Conservation (phyloP, 192 early-diverging fungal species). For the Coemansia erecta region DNA sequence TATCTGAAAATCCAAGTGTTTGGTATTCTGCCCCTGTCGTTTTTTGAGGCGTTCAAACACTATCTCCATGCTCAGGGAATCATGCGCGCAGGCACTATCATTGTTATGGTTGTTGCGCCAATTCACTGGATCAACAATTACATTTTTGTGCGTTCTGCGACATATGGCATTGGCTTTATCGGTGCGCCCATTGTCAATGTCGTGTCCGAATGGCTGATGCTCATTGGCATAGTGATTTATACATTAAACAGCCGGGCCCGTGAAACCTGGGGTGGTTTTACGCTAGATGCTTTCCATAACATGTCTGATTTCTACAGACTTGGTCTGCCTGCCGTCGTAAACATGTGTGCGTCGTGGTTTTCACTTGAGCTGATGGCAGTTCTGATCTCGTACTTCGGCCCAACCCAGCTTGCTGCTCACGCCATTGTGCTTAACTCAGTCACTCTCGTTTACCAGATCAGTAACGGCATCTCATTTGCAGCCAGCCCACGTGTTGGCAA, state of each 20-base stretch:
- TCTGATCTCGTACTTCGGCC: slow-evolving; percentile 69
- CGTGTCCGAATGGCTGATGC: slow-evolving; percentile 65
- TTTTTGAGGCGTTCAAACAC: slow-evolving; percentile 75
- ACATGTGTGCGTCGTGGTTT: slow-evolving; percentile 78
- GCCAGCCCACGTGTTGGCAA: slow-evolving; percentile 73
- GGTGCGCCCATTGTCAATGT: slow-evolving; percentile 76
- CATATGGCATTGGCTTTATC: slow-evolving; percentile 60
- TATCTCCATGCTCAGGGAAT: slow-evolving; percentile 76
- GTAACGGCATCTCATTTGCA: slow-evolving; percentile 68
- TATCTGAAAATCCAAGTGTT: slow-evolving; percentile 63
- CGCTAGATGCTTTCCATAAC: slow-evolving; percentile 57
- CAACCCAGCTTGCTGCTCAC: slow-evolving; percentile 69
- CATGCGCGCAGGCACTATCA: slow-evolving; percentile 72
- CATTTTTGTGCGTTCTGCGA: slow-evolving; percentile 25
- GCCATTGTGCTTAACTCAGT: slow-evolving; percentile 60
- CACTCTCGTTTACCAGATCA: slow-evolving; percentile 64
- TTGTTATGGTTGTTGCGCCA: slow-evolving; percentile 66
- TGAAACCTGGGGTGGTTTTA: slow-evolving; percentile 83
- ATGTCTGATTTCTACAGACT: slow-evolving; percentile 60
- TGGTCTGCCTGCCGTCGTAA: slow-evolving; percentile 71
- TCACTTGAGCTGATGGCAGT: slow-evolving; percentile 67
- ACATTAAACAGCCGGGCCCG: slow-evolving; percentile 55
- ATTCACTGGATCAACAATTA: slow-evolving; percentile 73
- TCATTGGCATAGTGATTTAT: slow-evolving; percentile 61
- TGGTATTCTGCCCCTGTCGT: slow-evolving; percentile 66